Conservation (phyloP, 768 basidiomycete species). For the Mrakia frigida region DNA sequence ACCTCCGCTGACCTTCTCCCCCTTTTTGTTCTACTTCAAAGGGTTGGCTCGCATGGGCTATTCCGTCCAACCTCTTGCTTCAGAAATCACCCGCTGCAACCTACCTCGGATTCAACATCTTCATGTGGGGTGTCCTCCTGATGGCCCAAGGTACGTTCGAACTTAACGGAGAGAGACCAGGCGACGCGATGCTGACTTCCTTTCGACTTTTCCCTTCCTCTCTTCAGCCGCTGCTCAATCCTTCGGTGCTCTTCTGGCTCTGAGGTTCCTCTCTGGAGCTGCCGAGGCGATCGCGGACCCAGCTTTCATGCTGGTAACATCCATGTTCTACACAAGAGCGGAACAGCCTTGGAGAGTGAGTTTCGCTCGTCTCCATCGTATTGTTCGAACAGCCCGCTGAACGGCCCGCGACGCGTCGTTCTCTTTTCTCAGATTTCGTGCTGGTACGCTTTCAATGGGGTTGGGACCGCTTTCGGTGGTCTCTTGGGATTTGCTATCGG, state of each 20-base stretch:
- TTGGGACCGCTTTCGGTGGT: slow-evolving; percentile 48
- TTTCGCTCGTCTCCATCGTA: too few relatives aligned
- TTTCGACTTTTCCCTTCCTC: too few relatives aligned
- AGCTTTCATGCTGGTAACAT: slow-evolving; percentile 46
- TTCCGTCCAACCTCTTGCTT: slow-evolving; percentile 49
- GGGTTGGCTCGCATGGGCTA: slow-evolving; percentile 41
- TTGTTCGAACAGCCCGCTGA: too few relatives aligned
- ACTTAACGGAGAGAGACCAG: too few relatives aligned
- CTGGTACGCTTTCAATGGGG: slow-evolving; percentile 48
- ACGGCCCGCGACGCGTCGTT: too few relatives aligned
- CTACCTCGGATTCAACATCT: slow-evolving; percentile 48
- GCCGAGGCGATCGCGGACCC: slow-evolving; percentile 48
- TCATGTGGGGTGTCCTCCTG: slow-evolving; percentile 46
- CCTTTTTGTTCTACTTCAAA: not conserved
- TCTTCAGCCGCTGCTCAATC: slow-evolving; percentile 43
- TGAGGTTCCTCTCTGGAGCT: slow-evolving; percentile 48
- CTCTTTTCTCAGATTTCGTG: slow-evolving; percentile 37
- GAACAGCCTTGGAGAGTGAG: slow-evolving; percentile 45
- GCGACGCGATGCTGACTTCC: too few relatives aligned
- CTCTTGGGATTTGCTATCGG: slow-evolving; percentile 47
- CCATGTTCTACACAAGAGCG: slow-evolving; percentile 28
- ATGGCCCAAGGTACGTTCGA: slow-evolving; percentile 42
- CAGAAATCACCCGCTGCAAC: slow-evolving; percentile 47
- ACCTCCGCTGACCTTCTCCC: not conserved
- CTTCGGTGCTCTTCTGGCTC: slow-evolving; percentile 45